Evolutionary conservation across 2,329 filamentous ascomycete genomes (phyloP), one percentile per base, ranked within the genome.

Genomic region (Scytalidium lignicola): DNA sequence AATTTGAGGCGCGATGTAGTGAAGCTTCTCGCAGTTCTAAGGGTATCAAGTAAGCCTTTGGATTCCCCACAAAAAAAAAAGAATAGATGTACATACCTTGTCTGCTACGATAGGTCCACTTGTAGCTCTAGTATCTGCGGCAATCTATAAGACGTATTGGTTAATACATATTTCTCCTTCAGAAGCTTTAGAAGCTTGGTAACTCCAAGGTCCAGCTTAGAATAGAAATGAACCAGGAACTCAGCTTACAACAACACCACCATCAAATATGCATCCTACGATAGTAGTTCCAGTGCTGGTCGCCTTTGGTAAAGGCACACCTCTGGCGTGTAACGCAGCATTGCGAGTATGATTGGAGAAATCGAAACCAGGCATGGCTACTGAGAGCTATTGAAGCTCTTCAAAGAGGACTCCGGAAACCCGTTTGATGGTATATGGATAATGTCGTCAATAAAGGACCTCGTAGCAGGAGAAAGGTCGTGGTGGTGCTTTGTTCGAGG

Each of bases 281-380:
- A 99, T 99, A 57, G 93, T 99, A 52, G 93, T 99, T 76, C 93
- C 93, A 53, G 93, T 99, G 74, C 91, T 96, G 53, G 93, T 99
- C 55, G 93, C 93, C 76, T 96, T 97, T 63, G 95, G 93, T 52
- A 97, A 78, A 54, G 93, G 93, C 46, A 97, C 86, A 61, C 95
- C 95, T 72, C 86, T 84, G 63, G 92, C 90, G 70, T 97, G 92
- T 61, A 99, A 83, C 57, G 92, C 92, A 69, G 87, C 83, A 82
- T 99, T 99, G 78, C 93, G 90, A 82, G 96, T 96, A 83, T 97
- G 93, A 80, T 99, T 99, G 71, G 90, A 95, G 80, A 99, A 99
- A 76, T 97, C 91, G 80, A 96, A 96, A 75, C 91, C 91, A 64
- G 88, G 85, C 93, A 99, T 99, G 64, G 66, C 85, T 73, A 58